phyloP scores from a whole-genome alignment of 257 asterid genomes.

The Primulina eburnea region DNA sequence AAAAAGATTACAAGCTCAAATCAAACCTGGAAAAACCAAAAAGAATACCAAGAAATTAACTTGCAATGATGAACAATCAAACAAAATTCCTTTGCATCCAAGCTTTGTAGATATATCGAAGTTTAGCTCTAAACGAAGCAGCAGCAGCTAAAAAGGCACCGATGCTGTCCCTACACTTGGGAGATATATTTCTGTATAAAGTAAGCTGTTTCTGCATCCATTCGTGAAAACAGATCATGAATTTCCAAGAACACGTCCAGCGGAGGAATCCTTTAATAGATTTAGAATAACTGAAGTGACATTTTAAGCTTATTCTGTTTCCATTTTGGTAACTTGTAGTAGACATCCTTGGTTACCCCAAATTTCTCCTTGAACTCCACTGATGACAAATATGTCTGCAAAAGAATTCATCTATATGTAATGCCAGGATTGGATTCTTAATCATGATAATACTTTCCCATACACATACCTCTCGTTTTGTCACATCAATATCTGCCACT shows the following conservation, averaged over 20 bases:
- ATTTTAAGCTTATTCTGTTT: conserved; percentile 94
- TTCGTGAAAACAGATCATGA: conserved; percentile 30
- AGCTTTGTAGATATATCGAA: conserved; percentile 31
- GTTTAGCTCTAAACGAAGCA: conserved; percentile 35
- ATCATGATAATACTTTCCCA: background rate
- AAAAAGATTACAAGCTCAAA: conserved; percentile 51
- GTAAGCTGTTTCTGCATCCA: conserved; percentile 17
- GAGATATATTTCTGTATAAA: conserved; percentile 26
- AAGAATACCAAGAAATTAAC: conserved; percentile 48
- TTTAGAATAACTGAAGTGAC: conserved; percentile 78
- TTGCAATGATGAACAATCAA: conserved; percentile 18
- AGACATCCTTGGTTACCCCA: conserved; percentile 64
- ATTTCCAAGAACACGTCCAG: conserved; percentile 31
- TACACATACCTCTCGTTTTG: conserved; percentile 85
- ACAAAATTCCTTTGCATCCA: conserved; percentile 31
- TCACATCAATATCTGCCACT: conserved; percentile 64
- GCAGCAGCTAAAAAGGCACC: conserved; percentile 67
- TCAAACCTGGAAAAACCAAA: conserved; percentile 45
- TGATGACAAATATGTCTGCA: conserved; percentile 77
- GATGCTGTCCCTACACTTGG: conserved; percentile 42
- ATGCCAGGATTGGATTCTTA: background rate
- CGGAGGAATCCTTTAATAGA: conserved; percentile 21
- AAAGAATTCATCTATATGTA: conserved; percentile 14
- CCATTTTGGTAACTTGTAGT: conserved; percentile 96
- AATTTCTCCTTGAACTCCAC: conserved; percentile 87